Conservation (phyloP, 148 eudicot species). For the Nepenthes mirabilis region DNA sequence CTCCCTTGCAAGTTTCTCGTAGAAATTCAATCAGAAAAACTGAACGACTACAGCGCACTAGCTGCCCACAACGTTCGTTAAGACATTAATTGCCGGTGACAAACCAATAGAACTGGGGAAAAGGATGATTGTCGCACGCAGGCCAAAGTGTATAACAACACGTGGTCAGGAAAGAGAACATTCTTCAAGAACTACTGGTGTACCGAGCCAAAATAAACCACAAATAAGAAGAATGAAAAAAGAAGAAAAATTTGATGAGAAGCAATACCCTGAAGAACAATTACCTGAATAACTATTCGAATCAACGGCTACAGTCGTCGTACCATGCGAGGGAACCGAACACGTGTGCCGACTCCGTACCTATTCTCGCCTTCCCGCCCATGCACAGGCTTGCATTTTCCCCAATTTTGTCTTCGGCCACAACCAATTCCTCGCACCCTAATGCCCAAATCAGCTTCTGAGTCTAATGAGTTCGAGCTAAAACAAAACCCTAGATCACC, state of each 20-base stretch:
- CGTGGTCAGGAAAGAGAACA: no score
- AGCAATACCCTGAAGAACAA: slow-evolving; percentile 7
- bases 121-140: no score
- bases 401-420: slow-evolving; percentile 10
- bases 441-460: slow-evolving; percentile 1
- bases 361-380: slow-evolving; percentile 12
- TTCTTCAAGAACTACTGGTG: neutral
- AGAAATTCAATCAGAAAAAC: no score
- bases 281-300: slow-evolving; percentile 3
- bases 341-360: slow-evolving; percentile 13
- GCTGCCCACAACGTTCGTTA: no score
- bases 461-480: neutral
- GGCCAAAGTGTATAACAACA: no score
- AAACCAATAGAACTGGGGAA: no score
- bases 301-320: slow-evolving; percentile 9
- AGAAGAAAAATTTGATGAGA: neutral
- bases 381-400: slow-evolving; percentile 18
- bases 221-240: neutral
- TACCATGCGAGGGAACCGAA: slow-evolving; percentile 11
- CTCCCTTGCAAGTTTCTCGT: no score
- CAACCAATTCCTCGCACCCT: slow-evolving; percentile 4
- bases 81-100: no score
- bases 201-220: neutral
- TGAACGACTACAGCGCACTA: no score
- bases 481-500: neutral